phyloP scores from a whole-genome alignment of 1,284 basidiomycete species.

The Megacollybia platyphylla region DNA sequence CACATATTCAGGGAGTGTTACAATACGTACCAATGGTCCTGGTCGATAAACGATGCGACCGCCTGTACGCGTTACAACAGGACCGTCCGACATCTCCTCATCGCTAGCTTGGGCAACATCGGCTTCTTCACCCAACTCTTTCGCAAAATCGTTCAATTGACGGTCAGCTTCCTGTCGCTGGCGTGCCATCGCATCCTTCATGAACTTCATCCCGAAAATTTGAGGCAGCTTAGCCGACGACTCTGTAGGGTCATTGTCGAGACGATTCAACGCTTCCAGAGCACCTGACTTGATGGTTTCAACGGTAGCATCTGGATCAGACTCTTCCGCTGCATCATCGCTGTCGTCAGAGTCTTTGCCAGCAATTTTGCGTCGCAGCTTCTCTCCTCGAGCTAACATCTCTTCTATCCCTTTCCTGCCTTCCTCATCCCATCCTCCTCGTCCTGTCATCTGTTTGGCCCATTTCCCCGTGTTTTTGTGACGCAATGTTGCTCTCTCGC shows the following conservation, averaged over 20 bases:
- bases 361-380: slow-evolving; percentile 57
- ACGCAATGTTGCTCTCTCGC: slow-evolving; percentile 75
- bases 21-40: slow-evolving; percentile 23
- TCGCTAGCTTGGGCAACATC: slow-evolving; percentile 19
- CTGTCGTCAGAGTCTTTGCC: slow-evolving; percentile 41
- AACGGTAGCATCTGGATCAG: slow-evolving; percentile 28
- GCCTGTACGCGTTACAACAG: slow-evolving; percentile 36
- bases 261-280: slow-evolving; percentile 57
- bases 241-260: slow-evolving; percentile 22
- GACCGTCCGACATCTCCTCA: slow-evolving; percentile 13
- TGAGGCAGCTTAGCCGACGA: slow-evolving; percentile 38
- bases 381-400: slow-evolving; percentile 67
- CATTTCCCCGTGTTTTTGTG: slow-evolving; percentile 80
- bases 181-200: slow-evolving; percentile 78
- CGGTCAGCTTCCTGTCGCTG: slow-evolving; percentile 44
- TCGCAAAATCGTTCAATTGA: slow-evolving; percentile 58
- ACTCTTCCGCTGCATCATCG: slow-evolving; percentile 34
- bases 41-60: slow-evolving; percentile 49
- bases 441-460: slow-evolving; percentile 58
- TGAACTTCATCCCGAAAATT: slow-evolving; percentile 90
- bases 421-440: slow-evolving; percentile 50
- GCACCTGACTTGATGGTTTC: slow-evolving; percentile 47
- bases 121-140: slow-evolving; percentile 20
- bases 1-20: background rate
- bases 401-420: slow-evolving; percentile 67